Evolutionary conservation across 129 eudicot genomes (phyloP).

Genomic region (Flaveria linearis): DNA sequence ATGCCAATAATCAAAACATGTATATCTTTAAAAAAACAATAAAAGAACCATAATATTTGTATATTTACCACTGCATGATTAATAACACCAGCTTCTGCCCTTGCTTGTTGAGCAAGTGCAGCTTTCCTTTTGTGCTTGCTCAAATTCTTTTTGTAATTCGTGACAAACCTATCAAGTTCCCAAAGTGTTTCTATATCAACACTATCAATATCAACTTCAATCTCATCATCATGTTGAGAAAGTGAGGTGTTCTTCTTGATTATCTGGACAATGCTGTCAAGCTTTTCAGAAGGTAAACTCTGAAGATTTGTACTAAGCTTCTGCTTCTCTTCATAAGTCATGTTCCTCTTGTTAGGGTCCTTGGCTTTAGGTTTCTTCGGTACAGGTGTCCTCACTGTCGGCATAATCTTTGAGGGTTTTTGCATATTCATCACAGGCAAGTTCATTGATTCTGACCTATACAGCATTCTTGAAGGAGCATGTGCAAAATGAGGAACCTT

Average conservation of each 20-base stretch:
- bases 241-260: constrained; percentile 68
- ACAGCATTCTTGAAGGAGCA: constrained; percentile 46
- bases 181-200: constrained; percentile 94
- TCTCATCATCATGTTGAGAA: constrained; percentile 79
- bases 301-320: constrained; percentile 83
- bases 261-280: constrained; percentile 75
- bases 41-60: not conserved
- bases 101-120: constrained; percentile 72
- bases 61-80: constrained; percentile 39
- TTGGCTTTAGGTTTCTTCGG: constrained; percentile 91
- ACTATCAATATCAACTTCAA: constrained; percentile 90
- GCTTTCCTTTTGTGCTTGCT: constrained; percentile 80
- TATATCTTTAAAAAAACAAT: not conserved
- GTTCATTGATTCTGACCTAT: constrained; percentile 55
- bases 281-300: constrained; percentile 77
- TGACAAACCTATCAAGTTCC: constrained; percentile 94
- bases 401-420: constrained; percentile 41
- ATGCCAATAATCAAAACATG: constrained; percentile 6
- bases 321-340: constrained; percentile 89
- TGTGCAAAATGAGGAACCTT: constrained; percentile 45
- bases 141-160: constrained; percentile 80
- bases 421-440: constrained; percentile 37
- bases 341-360: constrained; percentile 89
- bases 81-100: constrained; percentile 46
- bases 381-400: constrained; percentile 59